Evolutionary conservation across 2,329 filamentous ascomycete genomes (phyloP), one percentile per base, ranked within the genome.

Genomic region (Fusarium nurragi): DNA sequence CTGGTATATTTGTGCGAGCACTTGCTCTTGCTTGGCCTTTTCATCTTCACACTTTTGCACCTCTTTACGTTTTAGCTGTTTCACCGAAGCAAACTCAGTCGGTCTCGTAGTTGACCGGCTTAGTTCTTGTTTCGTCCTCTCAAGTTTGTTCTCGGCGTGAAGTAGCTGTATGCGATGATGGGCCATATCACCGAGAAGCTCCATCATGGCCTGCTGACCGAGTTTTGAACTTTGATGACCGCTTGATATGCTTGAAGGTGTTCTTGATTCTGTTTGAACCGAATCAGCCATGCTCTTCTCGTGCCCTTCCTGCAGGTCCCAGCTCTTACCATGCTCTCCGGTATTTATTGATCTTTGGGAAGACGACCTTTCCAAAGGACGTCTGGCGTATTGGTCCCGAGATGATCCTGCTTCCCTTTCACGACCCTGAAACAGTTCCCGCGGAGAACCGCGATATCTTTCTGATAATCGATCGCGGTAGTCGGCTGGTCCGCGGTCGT

Each of bases 141-240:
- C 65, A 13, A 58, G 59, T 26, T 48, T 66, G 11, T 59, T 68
- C 6, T 62, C 61, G 18, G 68, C 64, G 4, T 52, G 40, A 8
- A 66, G 58, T 40, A 64, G 55, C 18, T 67, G 56, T 32, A 60
- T 60, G 16, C 51, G 69, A 48, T 60, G 67, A 40, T 49, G 47
- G 6, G 67, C 54, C 40, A 67, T 67, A 9, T 75, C 66, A 21
- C 62, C 67, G 8, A 75, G n/a, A 3, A 68, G 30, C 13, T 72
- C 67, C 16, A 65, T 53, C 3, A 74, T 13, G 4, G 13, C 23
- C 47, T 69, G 36, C 62, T 28, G 48, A 4, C 64, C 49, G 16
- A 22, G 30, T 21, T 14, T 30, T 7, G 19, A 26, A 14, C 19
- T 28, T 12, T 26, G 49, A 3, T 25, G 45, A 22, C 36, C 40